Base-by-base conservation (phyloP, 352 stramenopile species). In the Phytophthora ohioensis region DNA sequence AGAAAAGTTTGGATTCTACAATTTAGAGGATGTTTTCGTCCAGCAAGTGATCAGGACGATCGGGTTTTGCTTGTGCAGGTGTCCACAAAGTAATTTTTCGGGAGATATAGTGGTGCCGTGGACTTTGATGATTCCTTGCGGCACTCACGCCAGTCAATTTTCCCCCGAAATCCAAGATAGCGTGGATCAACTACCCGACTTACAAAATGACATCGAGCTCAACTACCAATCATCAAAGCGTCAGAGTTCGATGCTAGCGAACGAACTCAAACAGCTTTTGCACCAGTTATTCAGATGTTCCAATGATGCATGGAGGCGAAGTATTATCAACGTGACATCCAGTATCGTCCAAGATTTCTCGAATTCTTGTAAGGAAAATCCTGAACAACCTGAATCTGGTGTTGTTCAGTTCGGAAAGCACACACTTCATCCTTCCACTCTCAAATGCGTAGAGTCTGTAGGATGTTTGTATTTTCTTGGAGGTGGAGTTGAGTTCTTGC, bases 11-110 rank as follows among this genome's bases (percentile, higher is more conserved):
- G 76, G 75, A 5, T 85, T 86, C 17, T 65, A 69, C 17, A 54
- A 39, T 1, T 31, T 57, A 4, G 66, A 78, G 1, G 71, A 76
- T 41, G 27, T 73, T 31, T 85, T 89, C 35, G 69, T 82, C 1
- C 83, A 83, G 17, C 81, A 91, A 36, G 11, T 88, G 12, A 39
- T 88, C n/a, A 58, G 79, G 9, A 64, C 76, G n/a, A 75, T 88
- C 41, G 81, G 83, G 3, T 87, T 84, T 35, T 78, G 74, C 32
- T n/a, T 74, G 3, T 73, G 30, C 42, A 78, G 68, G 41, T 82
- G 73, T 27, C 61, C 64, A n/a, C 30, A 49, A n/a, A 46, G n/a
- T n/a, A 51, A 45, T 35, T n/a, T 55, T 48, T 21, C 5, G 30
- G 9, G 5, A 52, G 35, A 51, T 17, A 43, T 2, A 56, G 35